Percentiles rank a stretch among this genome's conserved stretches.
These are phyloP conservation scores for Cladobotryum protrusum DNA, from an alignment of 2,329 filamentous ascomycete species.

Conservation along the genomic window DNA sequence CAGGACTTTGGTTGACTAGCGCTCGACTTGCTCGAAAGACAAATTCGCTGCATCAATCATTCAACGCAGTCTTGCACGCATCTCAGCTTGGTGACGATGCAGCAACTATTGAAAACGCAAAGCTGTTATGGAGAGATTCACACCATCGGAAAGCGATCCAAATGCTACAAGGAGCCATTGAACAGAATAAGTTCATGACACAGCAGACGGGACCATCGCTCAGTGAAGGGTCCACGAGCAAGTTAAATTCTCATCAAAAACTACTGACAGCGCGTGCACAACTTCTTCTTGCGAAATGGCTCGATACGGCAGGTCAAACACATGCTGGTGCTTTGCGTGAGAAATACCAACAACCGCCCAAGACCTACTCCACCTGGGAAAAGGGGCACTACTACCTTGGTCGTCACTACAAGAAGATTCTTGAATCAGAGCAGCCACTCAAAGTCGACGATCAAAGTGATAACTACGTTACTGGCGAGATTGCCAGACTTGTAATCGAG, in stretches of 20 bases:
- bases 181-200: conserved; percentile 66
- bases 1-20: conserved; percentile 77
- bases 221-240: conserved; percentile 28
- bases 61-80: conserved; percentile 88
- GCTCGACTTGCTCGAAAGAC: conserved; percentile 82
- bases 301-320: conserved; percentile 90
- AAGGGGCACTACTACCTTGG: conserved; percentile 97
- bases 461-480: conserved; percentile 71
- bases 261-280: conserved; percentile 71
- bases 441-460: conserved; percentile 71
- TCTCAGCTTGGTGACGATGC: conserved; percentile 76
- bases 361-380: conserved; percentile 70
- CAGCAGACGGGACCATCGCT: conserved; percentile 34
- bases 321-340: conserved; percentile 72
- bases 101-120: conserved; percentile 89
- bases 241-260: conserved; percentile 45
- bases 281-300: conserved; percentile 90
- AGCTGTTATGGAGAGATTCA: conserved; percentile 86
- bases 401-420: conserved; percentile 92
- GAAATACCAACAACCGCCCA: conserved; percentile 79
- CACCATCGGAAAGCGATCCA: conserved; percentile 94
- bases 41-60: conserved; percentile 77
- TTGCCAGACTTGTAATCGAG: conserved; percentile 82
- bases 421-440: conserved; percentile 80
- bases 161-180: conserved; percentile 78